phyloP scores from a whole-genome alignment of 352 stramenopile species.

The Phytophthora pinifolia region DNA sequence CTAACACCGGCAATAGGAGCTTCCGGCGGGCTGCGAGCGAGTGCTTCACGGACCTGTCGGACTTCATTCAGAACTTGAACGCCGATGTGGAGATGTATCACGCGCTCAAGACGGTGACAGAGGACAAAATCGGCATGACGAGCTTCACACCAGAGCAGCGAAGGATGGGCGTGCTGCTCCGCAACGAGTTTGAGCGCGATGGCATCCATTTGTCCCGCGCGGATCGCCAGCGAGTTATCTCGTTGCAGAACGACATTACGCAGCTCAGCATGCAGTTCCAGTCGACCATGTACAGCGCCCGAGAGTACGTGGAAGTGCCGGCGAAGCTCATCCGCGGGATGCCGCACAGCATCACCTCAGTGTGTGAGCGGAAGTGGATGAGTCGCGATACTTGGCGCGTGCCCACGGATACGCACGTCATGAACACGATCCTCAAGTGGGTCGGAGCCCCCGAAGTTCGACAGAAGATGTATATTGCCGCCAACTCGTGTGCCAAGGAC shows the following conservation, averaged over 20 bases:
- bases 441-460: constrained; percentile 71
- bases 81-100: constrained; percentile 91
- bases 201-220: constrained; percentile 91
- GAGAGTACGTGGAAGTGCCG: constrained; percentile 67
- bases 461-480: constrained; percentile 90
- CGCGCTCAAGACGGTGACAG: constrained; percentile 70
- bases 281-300: constrained; percentile 72
- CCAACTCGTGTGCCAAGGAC: constrained; percentile 80
- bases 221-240: constrained; percentile 79
- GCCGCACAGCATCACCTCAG: constrained; percentile 55
- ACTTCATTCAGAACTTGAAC: constrained; percentile 96
- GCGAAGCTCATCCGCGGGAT: constrained; percentile 53
- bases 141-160: constrained; percentile 88
- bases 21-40: constrained; percentile 85
- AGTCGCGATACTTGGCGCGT: constrained; percentile 64
- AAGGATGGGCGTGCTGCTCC: constrained; percentile 88
- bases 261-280: constrained; percentile 89
- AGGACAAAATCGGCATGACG: constrained; percentile 51
- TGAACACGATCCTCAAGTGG: constrained; percentile 93
- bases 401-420: constrained; percentile 84
- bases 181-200: constrained; percentile 95
- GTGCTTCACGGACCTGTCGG: constrained; percentile 91
- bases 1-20: constrained; percentile 39
- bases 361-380: constrained; percentile 70
- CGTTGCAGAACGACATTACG: constrained; percentile 89